phyloP scores from a whole-genome alignment of 1,284 basidiomycete genomes.

The Volvariella volvacea region DNA sequence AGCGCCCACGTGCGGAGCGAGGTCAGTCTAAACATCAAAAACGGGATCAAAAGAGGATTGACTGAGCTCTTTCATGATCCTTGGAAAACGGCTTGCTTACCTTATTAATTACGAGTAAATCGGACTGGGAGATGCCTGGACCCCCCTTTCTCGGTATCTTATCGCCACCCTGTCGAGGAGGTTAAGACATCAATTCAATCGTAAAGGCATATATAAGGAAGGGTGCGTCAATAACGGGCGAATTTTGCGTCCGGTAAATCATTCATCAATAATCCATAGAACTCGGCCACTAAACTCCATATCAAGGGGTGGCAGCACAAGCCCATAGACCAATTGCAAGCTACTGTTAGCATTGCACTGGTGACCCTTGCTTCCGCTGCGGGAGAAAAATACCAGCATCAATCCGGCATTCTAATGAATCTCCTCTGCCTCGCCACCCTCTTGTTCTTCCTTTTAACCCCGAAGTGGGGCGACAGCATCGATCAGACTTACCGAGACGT shows the following conservation, averaged over 20 bases:
- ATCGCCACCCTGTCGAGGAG: conserved; percentile 71
- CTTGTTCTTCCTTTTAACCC: too few relatives aligned
- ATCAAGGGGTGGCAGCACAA: too few relatives aligned
- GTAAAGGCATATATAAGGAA: background rate
- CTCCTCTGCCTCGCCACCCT: too few relatives aligned
- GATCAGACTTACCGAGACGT: conserved; percentile 54
- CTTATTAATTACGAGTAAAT: conserved; percentile 95
- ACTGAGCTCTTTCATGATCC: background rate
- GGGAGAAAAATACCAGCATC: conserved; percentile 3
- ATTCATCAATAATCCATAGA: too few relatives aligned
- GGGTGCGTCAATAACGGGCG: background rate
- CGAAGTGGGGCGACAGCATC: too few relatives aligned
- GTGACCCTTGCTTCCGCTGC: background rate
- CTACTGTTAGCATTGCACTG: background rate
- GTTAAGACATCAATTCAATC: conserved; percentile 3
- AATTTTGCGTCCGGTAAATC: too few relatives aligned
- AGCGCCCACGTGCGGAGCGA: conserved; percentile 90
- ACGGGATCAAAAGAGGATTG: too few relatives aligned
- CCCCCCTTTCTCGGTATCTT: conserved; percentile 98
- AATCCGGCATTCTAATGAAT: too few relatives aligned
- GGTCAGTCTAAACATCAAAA: conserved; percentile 65
- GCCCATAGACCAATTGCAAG: too few relatives aligned
- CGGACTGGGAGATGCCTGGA: conserved; percentile 93
- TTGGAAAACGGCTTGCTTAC: conserved; percentile 26
- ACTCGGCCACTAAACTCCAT: too few relatives aligned